phyloP scores from a whole-genome alignment of 805 yeast genomes.

The Danielozyma ontarioensis region DNA sequence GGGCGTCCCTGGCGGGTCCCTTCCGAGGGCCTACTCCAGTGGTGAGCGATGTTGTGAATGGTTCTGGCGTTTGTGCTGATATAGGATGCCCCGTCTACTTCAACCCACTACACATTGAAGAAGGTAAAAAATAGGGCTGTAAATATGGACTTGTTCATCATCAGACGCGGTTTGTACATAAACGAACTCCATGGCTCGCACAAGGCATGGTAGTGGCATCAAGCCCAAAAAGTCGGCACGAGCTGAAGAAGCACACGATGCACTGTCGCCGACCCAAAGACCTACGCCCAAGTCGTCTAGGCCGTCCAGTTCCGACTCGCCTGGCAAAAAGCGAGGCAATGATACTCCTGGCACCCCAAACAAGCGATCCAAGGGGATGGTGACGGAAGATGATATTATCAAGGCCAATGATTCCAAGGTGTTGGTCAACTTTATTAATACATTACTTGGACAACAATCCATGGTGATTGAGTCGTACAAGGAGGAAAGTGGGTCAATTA shows the following conservation, averaged over 20 bases:
- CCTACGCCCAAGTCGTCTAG: too few species aligned
- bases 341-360: not conserved
- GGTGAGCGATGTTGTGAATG: too few species aligned
- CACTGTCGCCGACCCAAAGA: not conserved
- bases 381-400: constrained; percentile 29
- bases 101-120: too few species aligned
- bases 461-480: constrained; percentile 23
- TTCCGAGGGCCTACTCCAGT: too few species aligned
- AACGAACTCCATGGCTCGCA: not conserved
- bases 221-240: not conserved
- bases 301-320: not conserved
- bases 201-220: not conserved
- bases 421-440: constrained; percentile 24
- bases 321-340: not conserved
- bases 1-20: too few species aligned
- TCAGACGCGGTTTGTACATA: too few species aligned
- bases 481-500: constrained; percentile 11
- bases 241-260: not conserved
- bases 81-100: too few species aligned
- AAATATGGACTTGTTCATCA: too few species aligned
- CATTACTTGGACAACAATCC: constrained; percentile 30
- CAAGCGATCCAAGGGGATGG: too few species aligned
- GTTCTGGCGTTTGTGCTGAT: too few species aligned
- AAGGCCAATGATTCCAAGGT: constrained; percentile 19
- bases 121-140: too few species aligned